Evolutionary conservation across 2,329 filamentous ascomycete species (phyloP), one percentile per base, ranked within the genome.

Genomic region (Alternaria atra): DNA sequence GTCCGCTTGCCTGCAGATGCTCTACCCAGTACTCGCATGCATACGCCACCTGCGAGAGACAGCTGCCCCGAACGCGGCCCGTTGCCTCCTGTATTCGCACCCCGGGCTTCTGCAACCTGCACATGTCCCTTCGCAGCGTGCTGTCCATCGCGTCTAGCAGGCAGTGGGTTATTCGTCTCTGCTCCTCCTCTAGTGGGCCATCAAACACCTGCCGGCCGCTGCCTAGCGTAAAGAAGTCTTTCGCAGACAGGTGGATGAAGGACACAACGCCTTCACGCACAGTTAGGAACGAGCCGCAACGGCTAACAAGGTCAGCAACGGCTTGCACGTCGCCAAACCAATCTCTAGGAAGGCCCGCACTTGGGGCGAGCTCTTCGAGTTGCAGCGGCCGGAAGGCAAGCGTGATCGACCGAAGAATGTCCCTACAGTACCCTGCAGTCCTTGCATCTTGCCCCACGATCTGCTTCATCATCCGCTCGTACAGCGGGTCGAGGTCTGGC

Each of bases 201-300:
- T 52, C 17, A 23, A 63, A 56, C 25, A 63, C 39, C 55, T 59
- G 55, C 51, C 37, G 17, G 29, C 55, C 46, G 32, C 52, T 52
- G 25, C 51, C 55, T 52, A 35, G n/a, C 27, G 51, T 55, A 60
- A 73, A 52, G 46, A 44, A 81, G n/a, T 83, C 81, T 61, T 81
- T 81, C 0, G 80, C 82, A 2, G 81, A 83, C 55, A 80, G 77
- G 55, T 83, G 80, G 1, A 83, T 71, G 54, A 81, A 77, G 44
- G 70, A 77, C 6, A 83, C 44, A 0, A 30, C 61, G 1, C 39
- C 58, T 0, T 79, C 55, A n/a, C 68, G 72, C 29, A 81, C 17
- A 4, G 72, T 80, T 0, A 84, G 66, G 50, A 83, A 81, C 5
- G 78, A 83, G 23, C 79, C 78, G 25, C 63, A 66, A 13, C 25